Conservation (phyloP, 2,329 filamentous ascomycete species). For the Fusarium pininemorale region DNA sequence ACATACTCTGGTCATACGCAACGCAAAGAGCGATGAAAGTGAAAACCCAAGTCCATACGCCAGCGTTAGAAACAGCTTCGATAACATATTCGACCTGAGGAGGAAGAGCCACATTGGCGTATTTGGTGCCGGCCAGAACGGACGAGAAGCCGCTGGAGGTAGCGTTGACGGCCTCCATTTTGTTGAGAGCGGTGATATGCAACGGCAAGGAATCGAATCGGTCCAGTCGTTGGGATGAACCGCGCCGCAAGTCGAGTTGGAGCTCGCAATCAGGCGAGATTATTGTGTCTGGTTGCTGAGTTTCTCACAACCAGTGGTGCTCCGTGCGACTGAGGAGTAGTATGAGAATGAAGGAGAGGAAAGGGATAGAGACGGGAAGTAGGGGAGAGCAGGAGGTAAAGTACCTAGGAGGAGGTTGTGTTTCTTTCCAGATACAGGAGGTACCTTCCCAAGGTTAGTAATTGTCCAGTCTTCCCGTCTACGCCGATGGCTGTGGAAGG, state of each 20-base stretch:
- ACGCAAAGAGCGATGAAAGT: constrained; percentile 77
- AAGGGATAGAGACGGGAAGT: neutral
- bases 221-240: neutral
- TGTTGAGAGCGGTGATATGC: constrained; percentile 12
- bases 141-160: constrained; percentile 73
- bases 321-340: constrained; percentile 20
- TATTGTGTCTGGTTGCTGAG: constrained; percentile 5
- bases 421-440: constrained; percentile 16
- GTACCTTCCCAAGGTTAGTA: constrained; percentile 27
- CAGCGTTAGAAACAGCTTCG: constrained; percentile 65
- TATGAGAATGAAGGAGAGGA: neutral
- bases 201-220: constrained; percentile 2
- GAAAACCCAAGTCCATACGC: constrained; percentile 69
- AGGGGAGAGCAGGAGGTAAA: constrained; percentile 13
- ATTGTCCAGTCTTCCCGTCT: constrained; percentile 16
- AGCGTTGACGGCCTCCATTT: constrained; percentile 67
- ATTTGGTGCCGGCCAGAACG: constrained; percentile 70
- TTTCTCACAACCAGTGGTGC: constrained; percentile 26
- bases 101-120: constrained; percentile 59
- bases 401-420: constrained; percentile 20
- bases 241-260: constrained; percentile 22
- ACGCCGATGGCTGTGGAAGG: neutral
- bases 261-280: constrained; percentile 11
- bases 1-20: constrained; percentile 90
- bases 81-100: constrained; percentile 65